Conservation (phyloP, 345 rosid genomes). For the Salix koriyanagi region DNA sequence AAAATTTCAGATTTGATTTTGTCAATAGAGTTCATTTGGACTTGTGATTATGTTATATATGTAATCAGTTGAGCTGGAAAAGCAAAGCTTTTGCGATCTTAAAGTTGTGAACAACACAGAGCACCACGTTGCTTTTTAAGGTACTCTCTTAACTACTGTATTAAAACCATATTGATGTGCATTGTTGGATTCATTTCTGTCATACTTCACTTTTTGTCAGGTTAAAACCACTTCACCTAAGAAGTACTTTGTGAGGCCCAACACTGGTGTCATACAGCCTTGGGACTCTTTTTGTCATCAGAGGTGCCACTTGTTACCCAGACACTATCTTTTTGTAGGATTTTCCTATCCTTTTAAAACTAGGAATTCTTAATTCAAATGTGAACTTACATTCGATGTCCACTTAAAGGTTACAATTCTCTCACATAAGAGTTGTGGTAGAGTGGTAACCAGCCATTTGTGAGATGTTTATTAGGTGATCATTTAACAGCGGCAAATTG, state of each 20-base stretch:
- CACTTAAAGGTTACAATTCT: neutral
- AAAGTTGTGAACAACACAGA: constrained; percentile 73
- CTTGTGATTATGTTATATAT: constrained; percentile 17
- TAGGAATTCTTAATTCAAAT: neutral
- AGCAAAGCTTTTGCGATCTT: constrained; percentile 67
- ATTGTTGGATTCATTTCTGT: neutral
- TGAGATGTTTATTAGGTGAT: neutral
- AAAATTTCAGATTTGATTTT: neutral
- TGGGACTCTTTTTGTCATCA: constrained; percentile 66
- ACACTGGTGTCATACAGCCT: constrained; percentile 76
- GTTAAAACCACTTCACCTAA: constrained; percentile 97
- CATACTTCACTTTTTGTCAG: constrained; percentile 29
- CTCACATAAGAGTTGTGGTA: neutral
- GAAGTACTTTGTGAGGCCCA: constrained; percentile 97
- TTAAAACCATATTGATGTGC: neutral
- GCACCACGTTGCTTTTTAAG: constrained; percentile 74
- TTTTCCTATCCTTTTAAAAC: neutral
- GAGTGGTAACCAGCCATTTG: neutral
- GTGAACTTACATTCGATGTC: neutral
- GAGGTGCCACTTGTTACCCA: constrained; percentile 44
- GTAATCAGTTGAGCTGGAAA: constrained; percentile 63
- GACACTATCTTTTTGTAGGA: neutral
- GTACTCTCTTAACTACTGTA: constrained; percentile 20
- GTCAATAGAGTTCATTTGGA: neutral
- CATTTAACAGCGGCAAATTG: neutral